These are phyloP conservation scores for Eucalyptus albens DNA, from an alignment of 345 rosid genomes.

Conservation along the genomic window DNA sequence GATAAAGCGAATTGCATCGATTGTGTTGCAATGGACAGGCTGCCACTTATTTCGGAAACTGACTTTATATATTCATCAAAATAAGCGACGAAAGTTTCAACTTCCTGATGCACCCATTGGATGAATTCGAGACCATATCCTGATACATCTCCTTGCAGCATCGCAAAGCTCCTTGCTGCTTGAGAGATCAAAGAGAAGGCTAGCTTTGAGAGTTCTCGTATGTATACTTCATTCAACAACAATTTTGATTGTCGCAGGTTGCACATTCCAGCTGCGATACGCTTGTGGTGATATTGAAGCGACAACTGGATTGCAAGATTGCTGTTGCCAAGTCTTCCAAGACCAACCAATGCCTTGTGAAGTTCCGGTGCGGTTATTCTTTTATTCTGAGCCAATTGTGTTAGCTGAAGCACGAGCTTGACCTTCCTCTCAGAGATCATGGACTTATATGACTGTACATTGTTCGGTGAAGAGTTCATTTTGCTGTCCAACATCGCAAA, in stretches of 20 bases:
- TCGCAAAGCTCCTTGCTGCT: conserved; percentile 38
- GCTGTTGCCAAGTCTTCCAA: conserved; percentile 30
- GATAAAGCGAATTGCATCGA: conserved; percentile 33
- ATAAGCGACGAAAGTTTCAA: conserved; percentile 16
- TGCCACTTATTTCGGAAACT: conserved; percentile 19
- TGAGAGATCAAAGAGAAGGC: conserved; percentile 49
- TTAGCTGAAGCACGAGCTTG: conserved; percentile 17
- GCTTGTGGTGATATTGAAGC: conserved; percentile 38
- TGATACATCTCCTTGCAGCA: conserved; percentile 35
- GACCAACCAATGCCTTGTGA: conserved; percentile 32
- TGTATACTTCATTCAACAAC: conserved; percentile 8
- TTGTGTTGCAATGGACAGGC: conserved; percentile 32
- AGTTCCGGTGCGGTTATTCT: conserved; percentile 43
- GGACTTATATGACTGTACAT: conserved; percentile 10
- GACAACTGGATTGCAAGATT: conserved; percentile 33
- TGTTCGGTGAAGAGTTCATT: not conserved
- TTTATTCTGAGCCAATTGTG: conserved; percentile 29
- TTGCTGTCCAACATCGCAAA: conserved; percentile 9
- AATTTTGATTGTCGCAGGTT: conserved; percentile 16
- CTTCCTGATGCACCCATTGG: conserved; percentile 40
- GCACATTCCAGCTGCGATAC: conserved; percentile 22
- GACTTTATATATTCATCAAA: conserved; percentile 23
- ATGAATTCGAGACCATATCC: conserved; percentile 23
- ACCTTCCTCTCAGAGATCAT: conserved; percentile 27
- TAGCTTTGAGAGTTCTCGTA: conserved; percentile 32